Conservation (phyloP, 2,329 filamentous ascomycete genomes). For the Botryosphaeria agaves region DNA sequence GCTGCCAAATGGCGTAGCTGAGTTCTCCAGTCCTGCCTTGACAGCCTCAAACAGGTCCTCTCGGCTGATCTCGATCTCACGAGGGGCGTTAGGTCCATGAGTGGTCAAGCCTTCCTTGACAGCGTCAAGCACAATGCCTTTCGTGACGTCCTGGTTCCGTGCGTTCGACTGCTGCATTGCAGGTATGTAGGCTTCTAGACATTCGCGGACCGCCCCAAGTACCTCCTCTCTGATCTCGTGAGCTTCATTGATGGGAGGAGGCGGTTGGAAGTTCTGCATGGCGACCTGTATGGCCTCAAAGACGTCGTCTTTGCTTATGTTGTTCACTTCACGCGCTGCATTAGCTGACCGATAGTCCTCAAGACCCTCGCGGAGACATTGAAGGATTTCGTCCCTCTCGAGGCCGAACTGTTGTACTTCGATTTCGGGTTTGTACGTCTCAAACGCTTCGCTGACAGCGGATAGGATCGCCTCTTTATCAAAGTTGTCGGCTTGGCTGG, state of each 20-base stretch:
- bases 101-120: slow-evolving; percentile 40
- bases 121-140: slow-evolving; percentile 37
- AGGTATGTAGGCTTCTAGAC: slow-evolving; percentile 63
- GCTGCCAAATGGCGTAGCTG: slow-evolving; percentile 31
- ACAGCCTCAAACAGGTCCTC: slow-evolving; percentile 42
- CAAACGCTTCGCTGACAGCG: slow-evolving; percentile 80
- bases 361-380: slow-evolving; percentile 72
- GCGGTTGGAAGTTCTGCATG: slow-evolving; percentile 62
- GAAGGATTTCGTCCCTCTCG: slow-evolving; percentile 76
- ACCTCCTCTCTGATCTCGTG: slow-evolving; percentile 67
- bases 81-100: slow-evolving; percentile 19
- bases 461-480: slow-evolving; percentile 71
- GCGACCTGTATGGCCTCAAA: slow-evolving; percentile 74
- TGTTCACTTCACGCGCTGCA: slow-evolving; percentile 26
- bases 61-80: slow-evolving; percentile 27
- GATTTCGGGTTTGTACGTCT: slow-evolving; percentile 86
- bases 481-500: slow-evolving; percentile 34
- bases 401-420: slow-evolving; percentile 79
- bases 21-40: slow-evolving; percentile 36
- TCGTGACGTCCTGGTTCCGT: slow-evolving; percentile 28
- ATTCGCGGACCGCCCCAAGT: slow-evolving; percentile 67
- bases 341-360: slow-evolving; percentile 47
- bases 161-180: slow-evolving; percentile 20
- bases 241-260: slow-evolving; percentile 50
- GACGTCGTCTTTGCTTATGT: slow-evolving; percentile 67